These are phyloP conservation scores for Carex parvula DNA, from an alignment of 176 grass and related monocot species.

Conservation along the genomic window DNA sequence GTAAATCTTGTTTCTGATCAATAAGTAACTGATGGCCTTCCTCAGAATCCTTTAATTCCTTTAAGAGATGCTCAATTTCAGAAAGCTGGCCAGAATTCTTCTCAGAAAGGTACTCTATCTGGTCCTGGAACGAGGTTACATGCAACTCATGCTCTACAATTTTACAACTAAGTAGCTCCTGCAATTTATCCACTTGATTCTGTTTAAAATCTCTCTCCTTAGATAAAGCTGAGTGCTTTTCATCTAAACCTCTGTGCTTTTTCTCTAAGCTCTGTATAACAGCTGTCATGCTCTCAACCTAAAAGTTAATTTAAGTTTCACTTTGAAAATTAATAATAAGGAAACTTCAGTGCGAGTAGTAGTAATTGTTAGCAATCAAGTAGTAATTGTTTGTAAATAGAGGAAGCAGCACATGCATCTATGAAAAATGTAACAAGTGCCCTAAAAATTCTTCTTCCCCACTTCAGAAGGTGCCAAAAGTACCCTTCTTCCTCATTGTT, in stretches of 20 bases:
- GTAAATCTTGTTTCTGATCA: slow-evolving; percentile 4
- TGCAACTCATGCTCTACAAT: slow-evolving; percentile 27
- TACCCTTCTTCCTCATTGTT: not conserved
- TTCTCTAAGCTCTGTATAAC: slow-evolving; percentile 25
- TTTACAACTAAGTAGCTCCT: slow-evolving; percentile 25
- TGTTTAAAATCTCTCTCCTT: slow-evolving; percentile 15
- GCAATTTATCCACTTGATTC: not conserved
- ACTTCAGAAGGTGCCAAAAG: not conserved
- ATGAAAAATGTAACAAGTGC: not conserved
- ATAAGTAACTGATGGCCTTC: not conserved
- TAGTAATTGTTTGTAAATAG: not conserved
- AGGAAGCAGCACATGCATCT: not conserved
- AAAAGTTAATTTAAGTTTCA: slow-evolving; percentile 30
- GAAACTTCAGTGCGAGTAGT: not conserved
- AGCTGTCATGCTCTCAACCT: slow-evolving; percentile 48
- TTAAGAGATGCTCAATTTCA: slow-evolving; percentile 9
- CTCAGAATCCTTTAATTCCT: slow-evolving; percentile 19
- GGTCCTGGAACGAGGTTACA: slow-evolving; percentile 12
- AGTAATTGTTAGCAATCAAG: not conserved
- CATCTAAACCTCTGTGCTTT: slow-evolving; percentile 24
- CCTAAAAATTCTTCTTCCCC: not conserved
- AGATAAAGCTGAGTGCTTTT: slow-evolving; percentile 15
- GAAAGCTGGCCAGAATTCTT: slow-evolving; percentile 13
- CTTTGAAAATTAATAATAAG: slow-evolving; percentile 11
- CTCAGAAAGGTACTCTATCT: slow-evolving; percentile 12